Conservation (phyloP, 148 eudicot species). For the Diospyros kaki region DNA sequence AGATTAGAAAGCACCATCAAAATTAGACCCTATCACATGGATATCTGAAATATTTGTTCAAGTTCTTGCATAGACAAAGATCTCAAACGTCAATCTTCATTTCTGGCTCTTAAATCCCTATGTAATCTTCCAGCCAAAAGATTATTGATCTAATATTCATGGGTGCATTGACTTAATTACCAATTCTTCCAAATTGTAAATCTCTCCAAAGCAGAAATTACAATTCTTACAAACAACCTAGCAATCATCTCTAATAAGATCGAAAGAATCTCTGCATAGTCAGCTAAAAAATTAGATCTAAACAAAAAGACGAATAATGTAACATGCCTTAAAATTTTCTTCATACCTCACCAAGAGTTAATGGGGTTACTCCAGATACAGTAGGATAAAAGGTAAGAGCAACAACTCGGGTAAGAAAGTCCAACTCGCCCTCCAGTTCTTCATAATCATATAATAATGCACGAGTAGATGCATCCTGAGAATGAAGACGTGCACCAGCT, state of each 20-base stretch:
- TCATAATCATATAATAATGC: constrained; percentile 89
- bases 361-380: constrained; percentile 62
- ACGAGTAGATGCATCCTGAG: constrained; percentile 52
- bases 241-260: not conserved
- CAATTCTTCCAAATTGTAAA: not conserved
- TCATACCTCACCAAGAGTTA: constrained; percentile 95
- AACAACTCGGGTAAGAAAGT: constrained; percentile 93
- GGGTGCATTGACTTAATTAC: not conserved
- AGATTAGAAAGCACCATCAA: not conserved
- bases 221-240: not conserved
- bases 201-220: not conserved
- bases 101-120: not conserved
- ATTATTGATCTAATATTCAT: not conserved
- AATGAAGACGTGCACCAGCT: constrained; percentile 84
- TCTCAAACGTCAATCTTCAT: not conserved
- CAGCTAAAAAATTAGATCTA: not conserved
- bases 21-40: not conserved
- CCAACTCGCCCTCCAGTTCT: constrained; percentile 94
- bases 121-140: not conserved
- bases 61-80: not conserved
- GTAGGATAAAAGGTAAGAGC: constrained; percentile 84
- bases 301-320: constrained; percentile 9
- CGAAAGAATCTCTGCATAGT: not conserved
- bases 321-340: constrained; percentile 10
- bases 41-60: not conserved